Evolutionary conservation across 257 asterid genomes (phyloP).

Genomic region (Echites panduratus): DNA sequence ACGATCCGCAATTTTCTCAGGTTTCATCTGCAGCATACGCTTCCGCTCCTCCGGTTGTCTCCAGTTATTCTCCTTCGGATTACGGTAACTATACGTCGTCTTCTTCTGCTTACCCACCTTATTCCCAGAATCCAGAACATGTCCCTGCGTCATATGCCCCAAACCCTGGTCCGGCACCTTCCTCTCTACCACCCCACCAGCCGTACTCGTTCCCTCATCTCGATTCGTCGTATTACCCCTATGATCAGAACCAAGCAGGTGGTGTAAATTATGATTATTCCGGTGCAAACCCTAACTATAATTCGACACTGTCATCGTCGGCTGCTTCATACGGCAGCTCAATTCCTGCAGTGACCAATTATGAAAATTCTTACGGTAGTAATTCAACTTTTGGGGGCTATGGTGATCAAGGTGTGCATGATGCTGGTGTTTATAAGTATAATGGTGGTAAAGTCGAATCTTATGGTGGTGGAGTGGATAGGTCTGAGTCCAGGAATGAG

Average conservation of each 20-base stretch:
- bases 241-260: constrained; percentile 35
- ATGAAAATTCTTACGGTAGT: constrained; percentile 34
- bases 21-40: constrained; percentile 33
- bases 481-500: constrained; percentile 26
- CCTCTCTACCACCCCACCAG: constrained; percentile 27
- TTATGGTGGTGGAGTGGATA: constrained; percentile 39
- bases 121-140: constrained; percentile 35
- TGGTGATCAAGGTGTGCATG: constrained; percentile 45
- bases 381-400: constrained; percentile 29
- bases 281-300: constrained; percentile 26
- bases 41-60: constrained; percentile 69
- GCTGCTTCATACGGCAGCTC: constrained; percentile 18
- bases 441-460: constrained; percentile 40
- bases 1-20: constrained; percentile 18
- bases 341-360: constrained; percentile 22
- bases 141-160: constrained; percentile 21
- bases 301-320: constrained; percentile 22
- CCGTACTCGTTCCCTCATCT: constrained; percentile 51
- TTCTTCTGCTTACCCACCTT: constrained; percentile 32
- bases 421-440: constrained; percentile 59
- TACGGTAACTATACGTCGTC: constrained; percentile 21
- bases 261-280: constrained; percentile 32
- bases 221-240: constrained; percentile 30
- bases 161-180: constrained; percentile 28
- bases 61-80: constrained; percentile 32